Evolutionary conservation across 352 stramenopile genomes (phyloP).

Genomic region (Globisporangium heterothallicum): DNA sequence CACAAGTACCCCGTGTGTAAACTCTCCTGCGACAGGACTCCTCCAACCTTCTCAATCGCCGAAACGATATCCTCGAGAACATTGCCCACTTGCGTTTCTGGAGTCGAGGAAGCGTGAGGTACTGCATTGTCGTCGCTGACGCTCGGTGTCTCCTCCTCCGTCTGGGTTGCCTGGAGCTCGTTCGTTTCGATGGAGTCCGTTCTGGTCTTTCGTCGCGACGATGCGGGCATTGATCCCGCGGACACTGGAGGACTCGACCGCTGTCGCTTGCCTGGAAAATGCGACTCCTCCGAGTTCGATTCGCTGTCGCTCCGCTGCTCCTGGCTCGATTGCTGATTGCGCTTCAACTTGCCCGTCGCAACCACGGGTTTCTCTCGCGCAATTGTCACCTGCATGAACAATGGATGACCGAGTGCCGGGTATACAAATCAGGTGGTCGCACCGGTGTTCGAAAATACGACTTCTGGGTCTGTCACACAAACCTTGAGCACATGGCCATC

Average conservation of each 20-base stretch:
- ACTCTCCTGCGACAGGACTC: not conserved
- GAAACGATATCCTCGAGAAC: conserved; percentile 24
- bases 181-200: too few species aligned
- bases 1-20: conserved; percentile 8
- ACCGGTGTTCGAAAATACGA: too few species aligned
- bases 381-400: conserved; percentile 54
- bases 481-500: conserved; percentile 79
- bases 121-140: too few species aligned
- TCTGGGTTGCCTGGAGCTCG: too few species aligned
- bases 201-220: too few species aligned
- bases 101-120: not conserved
- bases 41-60: conserved; percentile 17
- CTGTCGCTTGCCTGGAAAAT: conserved; percentile 51
- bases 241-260: conserved; percentile 39
- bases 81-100: conserved; percentile 17
- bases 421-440: too few species aligned
- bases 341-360: conserved; percentile 58
- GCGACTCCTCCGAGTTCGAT: conserved; percentile 18
- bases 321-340: conserved; percentile 37
- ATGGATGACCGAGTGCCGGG: not conserved
- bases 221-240: not conserved
- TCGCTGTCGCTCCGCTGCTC: conserved; percentile 14
- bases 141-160: too few species aligned
- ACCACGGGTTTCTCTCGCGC: conserved; percentile 44
- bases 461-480: too few species aligned